Base-by-base conservation (phyloP, 495 filamentous ascomycete genomes). In the Cercophora scortea region DNA sequence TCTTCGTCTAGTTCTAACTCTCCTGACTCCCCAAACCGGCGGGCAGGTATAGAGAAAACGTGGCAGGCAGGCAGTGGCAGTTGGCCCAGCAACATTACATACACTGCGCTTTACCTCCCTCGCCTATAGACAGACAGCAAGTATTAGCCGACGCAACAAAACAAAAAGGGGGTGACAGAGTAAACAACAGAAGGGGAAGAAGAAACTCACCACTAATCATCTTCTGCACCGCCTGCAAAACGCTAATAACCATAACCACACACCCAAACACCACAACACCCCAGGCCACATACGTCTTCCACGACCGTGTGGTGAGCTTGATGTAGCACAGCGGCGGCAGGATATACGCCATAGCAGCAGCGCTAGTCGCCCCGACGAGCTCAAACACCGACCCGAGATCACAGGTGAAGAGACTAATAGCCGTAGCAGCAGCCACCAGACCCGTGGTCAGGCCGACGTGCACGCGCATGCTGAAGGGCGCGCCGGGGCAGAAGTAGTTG, bases 311-410 rank as follows among this genome's bases (percentile, higher is more conserved):
- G 58, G 87, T 92, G 35, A 98, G 75, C 65, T 92, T 96, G 60
- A 97, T 85, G 65, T 91, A 98, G 67, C 93, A 98, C 9, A 97
- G 69, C 16, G 93, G 92, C 59, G 93, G 93, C 50, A 98, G 74
- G 32, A 98, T 95, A 68, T 96, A 98, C 6, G 93, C 93, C 61
- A 98, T 75, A 33, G 90, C 89, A 53, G 90, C 90, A 7, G 93
- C 93, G 62, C 86, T 90, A 15, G 93, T 98, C 8, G 94, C 92
- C 45, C 93, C 93, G 43, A 97, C 90, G 36, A 98, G 71, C 67
- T 98, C 93, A 64, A 98, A 96, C 0, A 98, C 90, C 18, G 85
- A 82, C 10, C 93, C 93, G 3, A 97, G 77, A 61, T 98, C 93
- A 66, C 92, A 96, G 3, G 89, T 97, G 38, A 95, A 61, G 49